phyloP scores from a whole-genome alignment of 345 rosid genomes.

The Murraya paniculata region DNA sequence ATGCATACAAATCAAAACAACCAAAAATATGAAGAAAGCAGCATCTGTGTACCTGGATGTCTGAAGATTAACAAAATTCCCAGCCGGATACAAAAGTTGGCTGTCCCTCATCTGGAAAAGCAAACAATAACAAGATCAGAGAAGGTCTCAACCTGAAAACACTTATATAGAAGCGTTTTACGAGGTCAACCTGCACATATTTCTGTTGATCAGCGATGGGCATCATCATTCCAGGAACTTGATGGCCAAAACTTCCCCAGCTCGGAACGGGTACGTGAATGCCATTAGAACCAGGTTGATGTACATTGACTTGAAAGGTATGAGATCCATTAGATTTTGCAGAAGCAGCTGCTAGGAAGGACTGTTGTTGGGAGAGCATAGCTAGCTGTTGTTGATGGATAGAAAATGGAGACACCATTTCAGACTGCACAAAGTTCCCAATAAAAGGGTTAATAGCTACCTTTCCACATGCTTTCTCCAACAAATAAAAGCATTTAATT shows the following conservation, averaged over 20 bases:
- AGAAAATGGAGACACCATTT: slow-evolving; percentile 47
- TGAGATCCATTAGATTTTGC: slow-evolving; percentile 27
- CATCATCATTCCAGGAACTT: slow-evolving; percentile 33
- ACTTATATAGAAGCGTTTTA: neutral
- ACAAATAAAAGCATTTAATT: neutral
- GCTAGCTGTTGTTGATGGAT: slow-evolving; percentile 51
- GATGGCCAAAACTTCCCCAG: slow-evolving; percentile 25
- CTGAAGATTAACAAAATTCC: slow-evolving; percentile 33
- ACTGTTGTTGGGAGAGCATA: slow-evolving; percentile 45
- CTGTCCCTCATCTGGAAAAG: slow-evolving; percentile 38
- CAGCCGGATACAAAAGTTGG: slow-evolving; percentile 25
- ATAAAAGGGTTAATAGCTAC: neutral
- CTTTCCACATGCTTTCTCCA: neutral
- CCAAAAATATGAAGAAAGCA: neutral
- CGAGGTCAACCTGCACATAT: slow-evolving; percentile 36
- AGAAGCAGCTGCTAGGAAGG: slow-evolving; percentile 29
- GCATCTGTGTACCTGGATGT: slow-evolving; percentile 33
- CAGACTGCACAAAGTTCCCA: slow-evolving; percentile 37
- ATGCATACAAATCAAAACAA: neutral
- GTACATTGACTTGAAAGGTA: slow-evolving; percentile 10
- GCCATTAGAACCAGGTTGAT: slow-evolving; percentile 25
- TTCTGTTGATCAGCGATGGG: slow-evolving; percentile 25
- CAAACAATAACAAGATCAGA: slow-evolving; percentile 12
- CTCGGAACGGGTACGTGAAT: slow-evolving; percentile 16
- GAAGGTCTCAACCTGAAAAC: neutral